Evolutionary conservation across 2,329 filamentous ascomycete species (phyloP), one percentile per base, ranked within the genome.

Genomic region (Incumbomyces delicatus): DNA sequence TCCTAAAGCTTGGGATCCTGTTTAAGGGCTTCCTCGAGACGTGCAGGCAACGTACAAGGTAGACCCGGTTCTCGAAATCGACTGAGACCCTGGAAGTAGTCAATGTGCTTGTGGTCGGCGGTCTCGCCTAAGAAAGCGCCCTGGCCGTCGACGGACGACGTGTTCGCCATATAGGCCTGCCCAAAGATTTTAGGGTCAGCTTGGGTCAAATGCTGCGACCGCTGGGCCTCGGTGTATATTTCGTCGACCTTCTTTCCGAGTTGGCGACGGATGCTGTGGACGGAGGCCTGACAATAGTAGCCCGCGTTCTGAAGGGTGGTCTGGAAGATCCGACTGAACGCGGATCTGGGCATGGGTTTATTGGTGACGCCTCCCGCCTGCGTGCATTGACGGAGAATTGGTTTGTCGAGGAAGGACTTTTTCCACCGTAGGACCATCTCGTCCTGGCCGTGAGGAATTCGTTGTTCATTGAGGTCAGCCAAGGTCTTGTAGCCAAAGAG

Each of bases 91-190:
- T n/a, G n/a, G n/a, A n/a, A n/a, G n/a, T n/a, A n/a, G n/a, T n/a
- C n/a, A n/a, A n/a, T n/a, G 32, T 50, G 47, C 8, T 50, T 36
- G 6, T 54, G 37, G 27, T 52, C 47, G 16, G 16, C 33, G 39
- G 46, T 17, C 22, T 49, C 35, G n/a, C n/a, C n/a, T n/a, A 41
- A 48, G 31, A 54, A 54, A 22, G 52, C 52, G 2, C 32, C 44
- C 29, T 52, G 47, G 33, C 52, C 52, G 29, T 50, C 50, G 31
- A 54, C 47, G 20, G 52, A 50, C n/a, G 49, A 51, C n/a, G 17
- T 38, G 35, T 53, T 51, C 13, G 46, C 48, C 10, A 54, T 20
- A 14, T 54, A 52, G 33, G 47, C 50, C 30, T 50, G 33, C 18
- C 50, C 50, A 27, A 51, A 53, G 14, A 50, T 35, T 12, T 27